Evolutionary conservation across 768 basidiomycete genomes (phyloP), one percentile per base, ranked within the genome.

Genomic region (Pleurotus platypus): DNA sequence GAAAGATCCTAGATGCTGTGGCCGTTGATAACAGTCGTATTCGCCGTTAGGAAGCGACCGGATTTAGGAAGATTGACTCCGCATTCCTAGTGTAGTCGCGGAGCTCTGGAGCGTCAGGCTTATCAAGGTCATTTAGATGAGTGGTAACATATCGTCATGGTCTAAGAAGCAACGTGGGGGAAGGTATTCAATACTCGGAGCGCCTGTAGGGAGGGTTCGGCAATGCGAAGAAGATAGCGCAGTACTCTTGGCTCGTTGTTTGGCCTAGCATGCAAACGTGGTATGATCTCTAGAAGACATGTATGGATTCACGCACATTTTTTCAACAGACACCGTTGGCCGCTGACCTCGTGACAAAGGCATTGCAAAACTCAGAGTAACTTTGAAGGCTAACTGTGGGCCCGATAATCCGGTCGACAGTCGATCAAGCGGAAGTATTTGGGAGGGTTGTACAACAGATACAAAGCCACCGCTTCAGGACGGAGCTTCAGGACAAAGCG

Each of bases 361-460:
- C 43, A 13, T 22, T 45, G 15, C 15, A 49, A 49, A 49, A 49
- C 15, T 49, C 27, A n/a, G 15, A 12, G 47, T 15, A 24, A 20
- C 15, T 7, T 49, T 20, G 49, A 16, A 27, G n/a, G 49, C 7
- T 50, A n/a, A n/a, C 27, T 37, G 16, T 27, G 24, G 27, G n/a
- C 35, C 20, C 15, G n/a, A 22, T 22, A 45, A 16, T 50, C 27
- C 26, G 26, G n/a, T 24, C 30, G 38, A 37, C 30, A 4, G 38
- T 20, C 27, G 35, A 35, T 30, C 35, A 24, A 30, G 24, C 51
- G 51, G 51, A 42, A 53, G 51, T 37, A 53, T 53, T 63, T 53
- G 58, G 59, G 57, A 63, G 65, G 49, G 61, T 64, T 65, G 46
- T 47, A 42, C 35, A 38, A 56, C 46, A 59, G 16, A 47, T 26